Evolutionary conservation across 2,329 filamentous ascomycete species (phyloP), one percentile per base, ranked within the genome.

Genomic region (Ophiostoma himal-ulmi): DNA sequence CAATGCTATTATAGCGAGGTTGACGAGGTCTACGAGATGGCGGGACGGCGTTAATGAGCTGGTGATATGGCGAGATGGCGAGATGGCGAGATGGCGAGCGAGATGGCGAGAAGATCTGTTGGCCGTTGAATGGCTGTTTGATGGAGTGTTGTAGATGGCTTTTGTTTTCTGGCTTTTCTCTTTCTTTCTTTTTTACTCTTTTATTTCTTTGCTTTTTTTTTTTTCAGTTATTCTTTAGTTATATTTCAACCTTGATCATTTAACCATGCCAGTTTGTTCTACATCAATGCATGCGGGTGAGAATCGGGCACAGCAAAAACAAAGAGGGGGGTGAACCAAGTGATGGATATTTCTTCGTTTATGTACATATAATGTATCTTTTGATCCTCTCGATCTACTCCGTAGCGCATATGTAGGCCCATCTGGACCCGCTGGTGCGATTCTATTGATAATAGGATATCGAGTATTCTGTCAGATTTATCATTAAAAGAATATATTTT

Each of bases 251-350:
- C n/a, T 48, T 48, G 7, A n/a, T 48, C 6, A 7, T 20, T 48
- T 4, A 44, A 17, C 10, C 41, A 44, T 44, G 13, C 14, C 17
- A 48, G 17, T 20, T 48, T 48, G 44, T 48, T 48, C 44, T 48
- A 48, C 44, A 48, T 48, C 44, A 20, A 48, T 7, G 44, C 44
- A 48, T 48, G 44, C 44, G 20, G 44, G 44, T 48, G 44, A 48
- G 44, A 48, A 48, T 17, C 57, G n/a, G 26, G 2, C n/a, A 34
- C 26, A 30, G 6, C 11, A n/a, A 8, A 3, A 30, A 36, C 52
- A 22, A n/a, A 7, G 30, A 65, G 62, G 57, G 57, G 65, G 54
- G 67, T 70, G 69, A 68, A n/a, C 69, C 69, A 68, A 65, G 69
- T 68, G 67, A 67, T 67, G 65, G 37, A 65, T 65, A 65, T 37